These are phyloP conservation scores for Lagenidium giganteum DNA, from an alignment of 352 stramenopile genomes.

Conservation along the genomic window DNA sequence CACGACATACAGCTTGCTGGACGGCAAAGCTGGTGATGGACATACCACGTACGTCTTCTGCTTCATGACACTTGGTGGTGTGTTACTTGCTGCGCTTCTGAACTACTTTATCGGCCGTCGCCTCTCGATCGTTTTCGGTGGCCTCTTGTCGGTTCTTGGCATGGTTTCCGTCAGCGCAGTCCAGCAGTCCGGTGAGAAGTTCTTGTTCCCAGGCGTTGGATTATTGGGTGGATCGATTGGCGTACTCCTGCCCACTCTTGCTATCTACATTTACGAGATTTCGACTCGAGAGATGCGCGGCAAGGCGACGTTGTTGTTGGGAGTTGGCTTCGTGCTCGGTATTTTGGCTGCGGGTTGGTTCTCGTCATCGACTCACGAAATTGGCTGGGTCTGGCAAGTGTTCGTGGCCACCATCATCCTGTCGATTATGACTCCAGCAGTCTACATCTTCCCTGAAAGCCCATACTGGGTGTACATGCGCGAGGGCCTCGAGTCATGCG, in stretches of 20 bases:
- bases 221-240: constrained; percentile 45
- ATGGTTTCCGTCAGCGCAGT: constrained; percentile 57
- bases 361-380: constrained; percentile 46
- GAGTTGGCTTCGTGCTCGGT: constrained; percentile 49
- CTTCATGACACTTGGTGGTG: constrained; percentile 32
- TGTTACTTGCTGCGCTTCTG: constrained; percentile 34
- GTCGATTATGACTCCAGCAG: constrained; percentile 59
- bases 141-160: constrained; percentile 46
- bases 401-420: constrained; percentile 68
- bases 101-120: constrained; percentile 64
- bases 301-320: constrained; percentile 61
- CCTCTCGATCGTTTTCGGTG: constrained; percentile 54
- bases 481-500: constrained; percentile 63
- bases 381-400: constrained; percentile 75
- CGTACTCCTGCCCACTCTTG: constrained; percentile 49
- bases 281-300: constrained; percentile 68
- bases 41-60: constrained; percentile 64
- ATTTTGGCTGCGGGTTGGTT: constrained; percentile 52
- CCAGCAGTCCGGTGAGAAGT: constrained; percentile 30
- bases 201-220: constrained; percentile 53
- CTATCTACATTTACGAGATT: constrained; percentile 78
- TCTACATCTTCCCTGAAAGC: constrained; percentile 75
- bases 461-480: constrained; percentile 71
- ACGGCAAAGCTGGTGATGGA: constrained; percentile 42
- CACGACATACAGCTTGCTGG: constrained; percentile 58